These are phyloP conservation scores for Camelina neglecta DNA, from an alignment of 345 rosid genomes.

Conservation along the genomic window DNA sequence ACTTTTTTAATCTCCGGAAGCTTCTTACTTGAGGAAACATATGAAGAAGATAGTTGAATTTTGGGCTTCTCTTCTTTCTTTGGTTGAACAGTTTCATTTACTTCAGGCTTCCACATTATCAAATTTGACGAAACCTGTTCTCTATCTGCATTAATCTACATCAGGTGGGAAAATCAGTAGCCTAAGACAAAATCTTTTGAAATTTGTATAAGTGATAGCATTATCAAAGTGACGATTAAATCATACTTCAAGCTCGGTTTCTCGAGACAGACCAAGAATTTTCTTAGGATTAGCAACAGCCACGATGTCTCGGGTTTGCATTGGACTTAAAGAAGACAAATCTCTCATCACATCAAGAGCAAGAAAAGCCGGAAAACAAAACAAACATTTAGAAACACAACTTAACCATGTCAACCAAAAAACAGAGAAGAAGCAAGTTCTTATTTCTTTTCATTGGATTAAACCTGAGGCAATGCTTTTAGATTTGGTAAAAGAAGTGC, in stretches of 20 bases:
- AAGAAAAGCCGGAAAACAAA: conserved; percentile 3
- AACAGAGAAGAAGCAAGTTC: background rate
- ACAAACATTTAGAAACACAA: conserved; percentile 39
- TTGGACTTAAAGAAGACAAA: conserved; percentile 52
- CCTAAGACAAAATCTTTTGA: conserved; percentile 7
- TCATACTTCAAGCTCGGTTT: conserved; percentile 39
- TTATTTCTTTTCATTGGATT: conserved; percentile 14
- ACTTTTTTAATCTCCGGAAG: conserved; percentile 29
- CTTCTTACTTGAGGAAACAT: conserved; percentile 31
- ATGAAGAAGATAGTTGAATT: conserved; percentile 30
- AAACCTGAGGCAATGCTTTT: conserved; percentile 59
- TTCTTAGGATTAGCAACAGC: conserved; percentile 27
- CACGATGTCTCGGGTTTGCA: conserved; percentile 35
- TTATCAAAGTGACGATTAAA: background rate
- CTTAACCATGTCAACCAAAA: background rate
- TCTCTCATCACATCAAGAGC: conserved; percentile 46
- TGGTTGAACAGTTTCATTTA: background rate
- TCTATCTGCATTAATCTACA: conserved; percentile 29
- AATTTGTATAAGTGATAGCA: conserved; percentile 10
- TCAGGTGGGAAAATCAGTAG: conserved; percentile 3
- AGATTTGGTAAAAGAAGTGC: conserved; percentile 42
- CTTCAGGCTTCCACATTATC: conserved; percentile 37
- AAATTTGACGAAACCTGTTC: conserved; percentile 18
- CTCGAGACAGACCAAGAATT: conserved; percentile 37
- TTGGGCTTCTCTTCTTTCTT: conserved; percentile 29